Conservation (phyloP, 225 moss, liverwort and hornwort genomes). For the Pseudisothecium myosuroides region DNA sequence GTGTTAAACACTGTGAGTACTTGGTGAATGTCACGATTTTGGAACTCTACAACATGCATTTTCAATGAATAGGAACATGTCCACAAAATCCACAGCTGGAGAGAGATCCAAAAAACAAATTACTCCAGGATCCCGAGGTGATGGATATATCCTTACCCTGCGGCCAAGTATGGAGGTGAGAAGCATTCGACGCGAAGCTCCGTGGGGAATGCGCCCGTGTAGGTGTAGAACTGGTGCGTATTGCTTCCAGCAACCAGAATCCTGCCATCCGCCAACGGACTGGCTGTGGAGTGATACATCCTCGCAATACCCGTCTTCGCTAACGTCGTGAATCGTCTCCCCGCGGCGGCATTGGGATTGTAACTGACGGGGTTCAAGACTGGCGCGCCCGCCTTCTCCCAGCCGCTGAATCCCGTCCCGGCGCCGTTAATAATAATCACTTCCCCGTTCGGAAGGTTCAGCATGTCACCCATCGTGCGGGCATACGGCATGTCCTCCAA, state of each 20-base stretch:
- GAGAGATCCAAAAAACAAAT: neutral
- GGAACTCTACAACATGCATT: neutral
- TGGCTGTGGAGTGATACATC: constrained; percentile 29
- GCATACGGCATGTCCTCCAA: constrained; percentile 53
- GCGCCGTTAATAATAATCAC: constrained; percentile 69
- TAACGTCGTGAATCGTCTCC: neutral
- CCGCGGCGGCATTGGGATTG: neutral
- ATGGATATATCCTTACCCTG: neutral
- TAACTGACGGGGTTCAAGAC: constrained; percentile 37
- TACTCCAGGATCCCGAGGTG: neutral
- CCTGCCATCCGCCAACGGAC: neutral
- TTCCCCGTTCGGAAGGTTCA: constrained; percentile 40
- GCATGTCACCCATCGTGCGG: constrained; percentile 77
- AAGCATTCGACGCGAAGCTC: constrained; percentile 24
- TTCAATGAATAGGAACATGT: neutral
- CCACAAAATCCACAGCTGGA: neutral
- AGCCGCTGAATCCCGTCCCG: constrained; percentile 46
- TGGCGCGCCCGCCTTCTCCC: constrained; percentile 24
- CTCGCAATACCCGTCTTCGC: neutral
- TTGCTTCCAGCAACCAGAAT: constrained; percentile 21
- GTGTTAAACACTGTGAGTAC: too few relatives aligned
- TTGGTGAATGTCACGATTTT: neutral
- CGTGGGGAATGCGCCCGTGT: constrained; percentile 8
- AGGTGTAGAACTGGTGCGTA: constrained; percentile 34
- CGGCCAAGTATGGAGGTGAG: constrained; percentile 17